These are phyloP conservation scores for Albatrellus ellisii DNA, from an alignment of 768 basidiomycete genomes.

Conservation along the genomic window DNA sequence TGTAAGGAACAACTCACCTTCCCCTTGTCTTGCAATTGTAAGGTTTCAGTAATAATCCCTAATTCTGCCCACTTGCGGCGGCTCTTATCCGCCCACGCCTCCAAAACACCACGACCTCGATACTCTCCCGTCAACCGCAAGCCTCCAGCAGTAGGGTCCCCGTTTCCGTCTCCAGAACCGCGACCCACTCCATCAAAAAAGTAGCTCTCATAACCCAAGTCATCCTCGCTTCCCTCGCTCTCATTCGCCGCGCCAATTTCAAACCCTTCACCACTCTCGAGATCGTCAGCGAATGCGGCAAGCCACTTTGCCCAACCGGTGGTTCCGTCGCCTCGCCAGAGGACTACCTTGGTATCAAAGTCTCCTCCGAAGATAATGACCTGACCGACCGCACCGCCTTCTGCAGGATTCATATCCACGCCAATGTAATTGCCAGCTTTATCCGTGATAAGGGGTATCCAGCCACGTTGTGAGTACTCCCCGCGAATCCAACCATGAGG, in stretches of 20 bases:
- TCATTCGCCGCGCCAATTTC: conserved; percentile 49
- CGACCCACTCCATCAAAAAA: conserved; percentile 72
- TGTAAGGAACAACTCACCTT: conserved; percentile 28
- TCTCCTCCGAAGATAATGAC: conserved; percentile 99
- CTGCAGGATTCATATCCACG: conserved; percentile 82
- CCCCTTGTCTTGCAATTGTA: conserved; percentile 26
- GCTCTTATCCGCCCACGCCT: conserved; percentile 89
- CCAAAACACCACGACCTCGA: conserved; percentile 83
- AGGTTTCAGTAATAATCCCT: conserved; percentile 44
- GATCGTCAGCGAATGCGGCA: conserved; percentile 78
- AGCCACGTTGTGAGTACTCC: conserved; percentile 88
- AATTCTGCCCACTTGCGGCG: conserved; percentile 76
- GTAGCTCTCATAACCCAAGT: conserved; percentile 76
- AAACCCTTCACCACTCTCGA: conserved; percentile 83
- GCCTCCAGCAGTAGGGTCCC: conserved; percentile 54
- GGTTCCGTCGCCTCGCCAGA: conserved; percentile 84
- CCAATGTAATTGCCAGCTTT: conserved; percentile 95
- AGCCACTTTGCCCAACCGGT: conserved; percentile 95
- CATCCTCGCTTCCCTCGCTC: conserved; percentile 71
- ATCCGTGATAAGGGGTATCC: conserved; percentile 93
- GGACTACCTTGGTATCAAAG: conserved; percentile 94
- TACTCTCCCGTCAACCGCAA: conserved; percentile 77
- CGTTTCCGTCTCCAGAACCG: conserved; percentile 68
- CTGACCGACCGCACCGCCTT: conserved; percentile 69
- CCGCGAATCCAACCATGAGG: conserved; percentile 82